These are phyloP conservation scores for Mycena sanguinolenta DNA, from an alignment of 768 basidiomycete genomes.

Conservation along the genomic window DNA sequence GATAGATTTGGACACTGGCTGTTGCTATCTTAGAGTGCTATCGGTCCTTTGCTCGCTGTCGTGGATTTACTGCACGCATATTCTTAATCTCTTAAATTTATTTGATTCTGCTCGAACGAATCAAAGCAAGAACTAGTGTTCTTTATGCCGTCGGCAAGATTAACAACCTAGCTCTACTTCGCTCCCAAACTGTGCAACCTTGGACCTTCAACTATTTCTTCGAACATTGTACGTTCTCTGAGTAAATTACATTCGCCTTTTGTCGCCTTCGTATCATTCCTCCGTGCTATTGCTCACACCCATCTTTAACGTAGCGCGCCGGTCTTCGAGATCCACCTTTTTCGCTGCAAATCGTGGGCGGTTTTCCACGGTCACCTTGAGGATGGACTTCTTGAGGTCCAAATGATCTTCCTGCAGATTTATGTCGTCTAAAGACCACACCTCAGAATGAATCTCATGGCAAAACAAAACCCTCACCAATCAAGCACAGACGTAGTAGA, in stretches of 20 bases:
- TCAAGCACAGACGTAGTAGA: background rate
- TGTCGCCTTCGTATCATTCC: too few relatives aligned
- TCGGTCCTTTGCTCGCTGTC: conserved; percentile 1
- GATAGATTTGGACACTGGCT: conserved; percentile 16
- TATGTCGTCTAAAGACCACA: background rate
- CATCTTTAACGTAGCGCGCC: background rate
- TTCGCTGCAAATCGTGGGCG: background rate
- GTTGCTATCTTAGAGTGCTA: conserved; percentile 7
- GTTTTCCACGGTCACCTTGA: background rate
- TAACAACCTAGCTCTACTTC: too few relatives aligned
- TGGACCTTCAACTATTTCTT: too few relatives aligned
- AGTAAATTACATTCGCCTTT: too few relatives aligned
- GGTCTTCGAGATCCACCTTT: background rate
- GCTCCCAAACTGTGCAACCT: too few relatives aligned
- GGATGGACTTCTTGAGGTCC: background rate
- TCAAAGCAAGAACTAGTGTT: too few relatives aligned
- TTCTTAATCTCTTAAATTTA: conserved; percentile 21
- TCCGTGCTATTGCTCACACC: background rate
- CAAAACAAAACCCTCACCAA: conserved; percentile 3
- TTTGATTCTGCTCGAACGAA: background rate
- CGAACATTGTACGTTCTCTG: too few relatives aligned
- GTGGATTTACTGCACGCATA: conserved; percentile 10
- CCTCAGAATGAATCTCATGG: background rate
- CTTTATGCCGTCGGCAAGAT: too few relatives aligned
- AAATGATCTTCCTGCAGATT: conserved; percentile 1